These are phyloP conservation scores for Trichoderma polysporum DNA, from an alignment of 2,329 filamentous ascomycete genomes.

Conservation along the genomic window DNA sequence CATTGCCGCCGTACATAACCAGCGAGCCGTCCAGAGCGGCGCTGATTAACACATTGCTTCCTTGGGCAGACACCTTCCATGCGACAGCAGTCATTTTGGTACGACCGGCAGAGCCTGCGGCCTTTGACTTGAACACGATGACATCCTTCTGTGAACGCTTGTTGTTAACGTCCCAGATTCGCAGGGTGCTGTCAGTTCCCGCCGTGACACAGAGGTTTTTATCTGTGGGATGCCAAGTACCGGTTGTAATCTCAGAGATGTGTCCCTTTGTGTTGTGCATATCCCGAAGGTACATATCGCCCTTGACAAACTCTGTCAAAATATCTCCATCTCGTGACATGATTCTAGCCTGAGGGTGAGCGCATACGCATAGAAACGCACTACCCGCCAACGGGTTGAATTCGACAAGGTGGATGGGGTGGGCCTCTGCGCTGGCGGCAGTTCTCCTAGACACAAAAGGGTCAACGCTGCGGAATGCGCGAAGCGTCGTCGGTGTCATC, in stretches of 20 bases:
- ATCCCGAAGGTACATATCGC: slow-evolving; percentile 96
- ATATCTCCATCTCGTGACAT: slow-evolving; percentile 85
- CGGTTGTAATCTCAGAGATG: slow-evolving; percentile 84
- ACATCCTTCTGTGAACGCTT: slow-evolving; percentile 88
- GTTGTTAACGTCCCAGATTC: slow-evolving; percentile 96
- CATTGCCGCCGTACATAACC: slow-evolving; percentile 88
- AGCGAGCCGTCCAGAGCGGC: slow-evolving; percentile 86
- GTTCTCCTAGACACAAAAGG: slow-evolving; percentile 73
- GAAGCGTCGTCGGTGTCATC: slow-evolving; percentile 91
- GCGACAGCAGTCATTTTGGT: slow-evolving; percentile 91
- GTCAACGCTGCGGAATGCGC: slow-evolving; percentile 90
- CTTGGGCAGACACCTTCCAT: slow-evolving; percentile 76
- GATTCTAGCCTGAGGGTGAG: slow-evolving; percentile 86
- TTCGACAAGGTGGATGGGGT: slow-evolving; percentile 80
- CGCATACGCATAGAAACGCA: slow-evolving; percentile 81
- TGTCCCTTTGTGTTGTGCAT: slow-evolving; percentile 98
- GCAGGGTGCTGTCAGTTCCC: slow-evolving; percentile 89
- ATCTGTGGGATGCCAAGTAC: slow-evolving; percentile 87
- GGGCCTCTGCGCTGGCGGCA: slow-evolving; percentile 72
- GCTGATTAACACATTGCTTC: slow-evolving; percentile 74
- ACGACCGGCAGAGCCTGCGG: slow-evolving; percentile 82
- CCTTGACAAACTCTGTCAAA: slow-evolving; percentile 87
- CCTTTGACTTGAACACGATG: slow-evolving; percentile 91
- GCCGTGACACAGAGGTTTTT: slow-evolving; percentile 84
- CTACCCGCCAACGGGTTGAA: slow-evolving; percentile 82